Base-by-base conservation (phyloP, 1,139 yeast genomes). In the Kurtzmaniella quercitrusa region DNA sequence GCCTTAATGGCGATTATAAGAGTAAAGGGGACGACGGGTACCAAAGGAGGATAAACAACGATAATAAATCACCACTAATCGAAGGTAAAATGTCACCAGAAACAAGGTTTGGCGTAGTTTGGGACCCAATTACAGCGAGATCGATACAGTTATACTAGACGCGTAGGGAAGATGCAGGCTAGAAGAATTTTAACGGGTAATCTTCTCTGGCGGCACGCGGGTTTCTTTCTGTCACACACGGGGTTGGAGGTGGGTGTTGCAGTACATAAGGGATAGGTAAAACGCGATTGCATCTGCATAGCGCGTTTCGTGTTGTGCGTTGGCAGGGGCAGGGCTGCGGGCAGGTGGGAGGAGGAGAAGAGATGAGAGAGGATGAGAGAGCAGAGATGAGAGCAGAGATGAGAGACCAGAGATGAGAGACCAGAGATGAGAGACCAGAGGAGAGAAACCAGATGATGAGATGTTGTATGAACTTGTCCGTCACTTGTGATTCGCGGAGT, bases 241-340 rank as follows among this genome's bases (percentile, higher is more conserved):
- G 31, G 31, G 12, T 5, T 21, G 23, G 23, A 4, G 31, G 31
- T 27, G 3, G 31, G 14, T 27, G 12, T 12, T 27, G 31, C 31
- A 27, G n/a, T 27, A n/a, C 14, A 27, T 12, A 27, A 27, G 31
- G 31, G 31, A 27, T 27, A n/a, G 31, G 14, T 23, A 10, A 27
- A 27, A 27, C 31, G 31, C 31, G 31, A 27, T 27, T 27, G 31
- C 14, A 27, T 27, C 31, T 27, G 31, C 19, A 34, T 8, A 34
- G 37, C 37, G 37, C 21, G 37, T 34, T 34, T 34, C 37, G 37
- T 34, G 37, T 34, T 34, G 19, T 11, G 21, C 23, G 16, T 10
- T 21, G 37, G 23, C 37, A 17, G 23, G 14, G 21, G n/a, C 37
- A 16, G 37, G 23, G 19, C 36, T 33, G n/a, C 31, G n/a, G 7